Percentiles rank a stretch among this genome's conserved stretches.
phyloP scores from a whole-genome alignment of 306 rosid genomes.

The Trifolium repens region DNA sequence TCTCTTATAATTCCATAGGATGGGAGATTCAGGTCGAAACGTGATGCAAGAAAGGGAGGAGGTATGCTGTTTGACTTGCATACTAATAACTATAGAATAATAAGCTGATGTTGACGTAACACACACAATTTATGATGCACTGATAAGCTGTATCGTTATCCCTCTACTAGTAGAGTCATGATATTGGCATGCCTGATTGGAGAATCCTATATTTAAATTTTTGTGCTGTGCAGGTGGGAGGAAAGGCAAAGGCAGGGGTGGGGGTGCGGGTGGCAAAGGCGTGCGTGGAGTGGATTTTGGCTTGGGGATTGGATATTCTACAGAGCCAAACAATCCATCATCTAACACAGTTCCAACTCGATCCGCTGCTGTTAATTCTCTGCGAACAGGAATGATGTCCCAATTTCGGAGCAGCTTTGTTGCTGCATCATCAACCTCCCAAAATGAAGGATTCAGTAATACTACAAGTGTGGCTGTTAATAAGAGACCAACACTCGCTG shows the following conservation, averaged over 20 bases:
- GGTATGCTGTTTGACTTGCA: conserved; percentile 56
- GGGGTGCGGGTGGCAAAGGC: conserved; percentile 67
- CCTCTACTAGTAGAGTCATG: neutral
- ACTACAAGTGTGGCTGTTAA: conserved; percentile 50
- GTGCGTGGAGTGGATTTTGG: conserved; percentile 99
- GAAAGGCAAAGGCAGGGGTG: conserved; percentile 80
- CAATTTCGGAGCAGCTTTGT: conserved; percentile 82
- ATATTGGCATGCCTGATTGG: conserved; percentile 7
- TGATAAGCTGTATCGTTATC: neutral
- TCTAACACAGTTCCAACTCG: conserved; percentile 64
- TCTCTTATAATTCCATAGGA: conserved; percentile 63
- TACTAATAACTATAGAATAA: conserved; percentile 3
- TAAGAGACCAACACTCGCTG: conserved; percentile 74
- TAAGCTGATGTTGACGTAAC: conserved; percentile 21
- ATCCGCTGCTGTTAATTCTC: conserved; percentile 76
- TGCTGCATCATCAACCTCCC: conserved; percentile 77
- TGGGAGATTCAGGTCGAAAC: conserved; percentile 98
- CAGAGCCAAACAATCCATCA: conserved; percentile 63
- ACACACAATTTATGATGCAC: conserved; percentile 13
- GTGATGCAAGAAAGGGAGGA: conserved; percentile 98
- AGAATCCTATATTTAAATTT: conserved; percentile 9
- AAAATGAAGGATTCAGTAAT: conserved; percentile 55
- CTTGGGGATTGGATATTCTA: conserved; percentile 83
- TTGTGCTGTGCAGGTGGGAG: conserved; percentile 70
- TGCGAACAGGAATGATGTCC: conserved; percentile 88